Percentiles rank a stretch among this genome's conserved stretches.
Conservation (phyloP, 768 basidiomycete species). For the Xerocomellus intermedius region DNA sequence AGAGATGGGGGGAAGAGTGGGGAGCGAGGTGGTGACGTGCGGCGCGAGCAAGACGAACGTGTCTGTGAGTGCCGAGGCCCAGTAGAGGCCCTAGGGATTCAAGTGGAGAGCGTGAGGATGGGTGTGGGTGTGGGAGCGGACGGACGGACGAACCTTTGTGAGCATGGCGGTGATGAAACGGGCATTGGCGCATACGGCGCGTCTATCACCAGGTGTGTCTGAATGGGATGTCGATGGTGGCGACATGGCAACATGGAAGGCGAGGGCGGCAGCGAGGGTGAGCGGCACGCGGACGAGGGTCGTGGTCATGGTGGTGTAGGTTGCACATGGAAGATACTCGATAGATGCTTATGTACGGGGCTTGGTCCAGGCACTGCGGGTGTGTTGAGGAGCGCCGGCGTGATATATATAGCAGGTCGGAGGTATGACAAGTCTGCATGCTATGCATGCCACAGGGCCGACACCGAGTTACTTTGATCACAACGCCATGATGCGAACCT, state of each 20-base stretch:
- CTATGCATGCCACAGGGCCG: not conserved
- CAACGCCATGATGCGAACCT: no score
- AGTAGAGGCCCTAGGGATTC: slow-evolving; percentile 15
- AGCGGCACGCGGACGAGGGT: slow-evolving; percentile 43
- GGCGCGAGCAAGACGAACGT: slow-evolving; percentile 7
- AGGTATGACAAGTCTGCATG: not conserved
- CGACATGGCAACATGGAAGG: slow-evolving; percentile 44
- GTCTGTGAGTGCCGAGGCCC: slow-evolving; percentile 12
- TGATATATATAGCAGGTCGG: not conserved
- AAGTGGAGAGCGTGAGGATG: not conserved
- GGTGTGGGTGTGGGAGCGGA: not conserved
- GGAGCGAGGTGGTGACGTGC: not conserved
- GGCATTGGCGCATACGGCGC: slow-evolving; percentile 5
- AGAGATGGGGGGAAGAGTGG: not conserved
- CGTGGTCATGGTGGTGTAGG: not conserved
- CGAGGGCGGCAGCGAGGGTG: slow-evolving; percentile 42
- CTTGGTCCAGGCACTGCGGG: not conserved
- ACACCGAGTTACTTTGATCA: not conserved
- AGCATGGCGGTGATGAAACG: slow-evolving; percentile 4
- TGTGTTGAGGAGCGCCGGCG: not conserved
- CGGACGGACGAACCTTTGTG: slow-evolving; percentile 15
- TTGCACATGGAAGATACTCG: not conserved
- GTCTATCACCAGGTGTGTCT: slow-evolving; percentile 25
- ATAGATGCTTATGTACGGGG: slow-evolving; percentile 1
- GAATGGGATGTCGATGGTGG: slow-evolving; percentile 27